Base-by-base conservation (phyloP, 176 grass and related monocot species). In the Secale cereale region DNA sequence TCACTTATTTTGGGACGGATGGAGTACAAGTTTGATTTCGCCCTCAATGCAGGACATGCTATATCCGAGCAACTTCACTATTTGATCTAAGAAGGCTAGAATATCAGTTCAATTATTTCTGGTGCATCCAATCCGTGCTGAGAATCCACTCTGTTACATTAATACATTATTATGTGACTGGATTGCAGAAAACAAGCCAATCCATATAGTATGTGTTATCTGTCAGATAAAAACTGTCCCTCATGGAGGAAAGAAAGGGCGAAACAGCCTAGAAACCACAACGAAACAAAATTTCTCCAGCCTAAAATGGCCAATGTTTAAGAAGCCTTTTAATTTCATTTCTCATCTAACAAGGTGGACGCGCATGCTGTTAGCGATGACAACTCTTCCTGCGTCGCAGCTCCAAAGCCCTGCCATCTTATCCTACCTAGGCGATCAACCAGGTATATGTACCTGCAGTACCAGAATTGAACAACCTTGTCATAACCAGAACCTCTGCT, bases 321-420 rank as follows among this genome's bases (percentile, higher is more conserved):
- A 25, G 20, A 46, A 36, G 32, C 9, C 23, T 8, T 43, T 33
- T 48, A 63, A 75, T 80, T 86, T 94, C 79, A 91, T 93, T 88
- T 91, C 52, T 85, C 80, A 77, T 95, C 80, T 85, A 98, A 92
- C 86, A 95, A 90, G 83, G 87, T 35, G 67, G 92, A 85, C 31
- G 93, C 70, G 62, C 89, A 90, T 6, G 82, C 69, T 17, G 74
- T 85, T 46, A 98, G 89, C 6, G 77, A 88, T 22, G 79, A 88
- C 33, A 95, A 30, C 85, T 98, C 95, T 85, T 98, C 95, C 32
- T 91, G 23, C 9, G 88, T 91, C 27, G 95, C 91, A 69, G 76
- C 74, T 87, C 92, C 95, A 90, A 91, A 98, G 57, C 92, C 95
- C 88, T 93, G 92, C 95, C 95, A 98, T 79, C 95, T 95, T 86